Evolutionary conservation across 805 yeast species (phyloP).

Genomic region (Pichia insulana): DNA sequence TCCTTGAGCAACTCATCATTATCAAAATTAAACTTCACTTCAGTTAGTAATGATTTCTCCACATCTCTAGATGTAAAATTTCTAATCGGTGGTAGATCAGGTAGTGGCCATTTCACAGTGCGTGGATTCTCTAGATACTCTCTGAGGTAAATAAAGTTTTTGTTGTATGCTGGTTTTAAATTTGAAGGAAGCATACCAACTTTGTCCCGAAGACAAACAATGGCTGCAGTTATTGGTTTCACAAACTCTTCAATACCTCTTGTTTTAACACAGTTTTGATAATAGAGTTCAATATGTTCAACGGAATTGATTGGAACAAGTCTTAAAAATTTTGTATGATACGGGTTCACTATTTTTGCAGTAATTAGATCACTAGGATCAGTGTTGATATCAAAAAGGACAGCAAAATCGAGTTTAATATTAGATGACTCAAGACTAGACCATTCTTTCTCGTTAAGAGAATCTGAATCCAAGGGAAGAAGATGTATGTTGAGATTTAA

Average conservation of each 20-base stretch:
- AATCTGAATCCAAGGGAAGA: slow-evolving; percentile 30
- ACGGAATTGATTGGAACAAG: slow-evolving; percentile 72
- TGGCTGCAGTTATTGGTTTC: slow-evolving; percentile 67
- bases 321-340: slow-evolving; percentile 39
- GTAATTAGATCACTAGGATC: slow-evolving; percentile 17
- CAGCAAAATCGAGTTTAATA: slow-evolving; percentile 20
- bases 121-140: slow-evolving; percentile 43
- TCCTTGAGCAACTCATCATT: slow-evolving; percentile 36
- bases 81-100: slow-evolving; percentile 59
- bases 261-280: slow-evolving; percentile 29
- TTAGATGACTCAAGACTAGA: slow-evolving; percentile 5
- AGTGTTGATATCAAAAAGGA: slow-evolving; percentile 27
- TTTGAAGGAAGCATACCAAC: slow-evolving; percentile 80
- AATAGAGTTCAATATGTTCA: slow-evolving; percentile 65
- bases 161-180: slow-evolving; percentile 63
- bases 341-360: slow-evolving; percentile 10
- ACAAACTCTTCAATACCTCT: slow-evolving; percentile 29
- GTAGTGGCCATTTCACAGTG: slow-evolving; percentile 60
- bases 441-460: slow-evolving; percentile 15
- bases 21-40: slow-evolving; percentile 57
- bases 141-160: slow-evolving; percentile 51
- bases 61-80: slow-evolving; percentile 65
- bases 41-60: slow-evolving; percentile 66
- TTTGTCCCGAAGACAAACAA: slow-evolving; percentile 71
- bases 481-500: slow-evolving; percentile 28